These are phyloP conservation scores for Tulasnella sp. DNA, from an alignment of 768 basidiomycete genomes.

Conservation along the genomic window DNA sequence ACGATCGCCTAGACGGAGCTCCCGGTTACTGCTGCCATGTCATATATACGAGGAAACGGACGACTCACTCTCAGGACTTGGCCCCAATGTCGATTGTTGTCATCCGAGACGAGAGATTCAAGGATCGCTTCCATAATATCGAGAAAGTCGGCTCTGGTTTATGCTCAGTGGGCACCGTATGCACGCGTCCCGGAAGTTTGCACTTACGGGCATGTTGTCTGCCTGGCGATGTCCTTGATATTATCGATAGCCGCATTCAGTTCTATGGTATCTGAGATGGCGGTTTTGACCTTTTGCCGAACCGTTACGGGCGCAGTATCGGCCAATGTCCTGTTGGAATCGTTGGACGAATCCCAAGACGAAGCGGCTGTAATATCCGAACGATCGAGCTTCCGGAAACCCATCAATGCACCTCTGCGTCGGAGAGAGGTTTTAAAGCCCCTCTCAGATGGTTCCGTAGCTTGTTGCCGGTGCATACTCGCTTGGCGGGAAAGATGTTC, in stretches of 20 bases:
- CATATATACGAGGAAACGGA: not conserved
- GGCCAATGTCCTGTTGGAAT: not conserved
- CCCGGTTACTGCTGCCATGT: not conserved
- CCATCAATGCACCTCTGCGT: constrained; percentile 15
- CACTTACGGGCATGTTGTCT: constrained; percentile 30
- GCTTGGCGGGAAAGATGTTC: not conserved
- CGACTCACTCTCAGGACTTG: constrained; percentile 22
- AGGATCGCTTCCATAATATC: constrained; percentile 31
- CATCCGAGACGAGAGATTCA: constrained; percentile 22
- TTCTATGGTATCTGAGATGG: constrained; percentile 17
- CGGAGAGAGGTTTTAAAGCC: not conserved
- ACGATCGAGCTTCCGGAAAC: constrained; percentile 2
- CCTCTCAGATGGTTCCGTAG: not conserved
- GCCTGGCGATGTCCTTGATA: constrained; percentile 25
- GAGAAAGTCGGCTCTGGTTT: constrained; percentile 23
- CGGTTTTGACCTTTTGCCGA: constrained; percentile 13
- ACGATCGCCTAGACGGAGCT: constrained; percentile 10
- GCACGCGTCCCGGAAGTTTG: not conserved
- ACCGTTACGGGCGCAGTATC: not conserved
- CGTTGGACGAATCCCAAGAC: not conserved
- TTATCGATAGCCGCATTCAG: constrained; percentile 7
- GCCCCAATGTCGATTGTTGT: constrained; percentile 24
- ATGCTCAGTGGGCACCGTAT: not conserved
- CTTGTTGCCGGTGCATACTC: not conserved
- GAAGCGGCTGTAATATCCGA: not conserved